Evolutionary conservation across 441 rosid genomes (phyloP).

Genomic region (Syzygium syzygioides): DNA sequence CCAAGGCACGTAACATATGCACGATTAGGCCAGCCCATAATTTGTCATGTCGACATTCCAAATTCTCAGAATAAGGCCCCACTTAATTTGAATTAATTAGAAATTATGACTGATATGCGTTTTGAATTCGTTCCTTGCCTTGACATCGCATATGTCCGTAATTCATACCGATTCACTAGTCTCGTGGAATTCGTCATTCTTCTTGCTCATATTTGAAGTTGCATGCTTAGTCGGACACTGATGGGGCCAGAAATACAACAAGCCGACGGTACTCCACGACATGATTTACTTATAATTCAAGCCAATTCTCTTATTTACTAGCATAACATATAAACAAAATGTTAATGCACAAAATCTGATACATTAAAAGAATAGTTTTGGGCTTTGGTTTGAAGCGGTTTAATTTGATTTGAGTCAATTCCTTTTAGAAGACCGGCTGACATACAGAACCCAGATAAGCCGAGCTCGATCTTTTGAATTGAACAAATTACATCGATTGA

Average conservation of each 20-base stretch:
- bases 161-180: background rate
- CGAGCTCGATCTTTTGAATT: background rate
- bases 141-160: no score
- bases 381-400: background rate
- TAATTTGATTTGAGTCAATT: no score
- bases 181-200: background rate
- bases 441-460: background rate
- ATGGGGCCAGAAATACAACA: background rate
- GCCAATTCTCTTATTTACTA: background rate
- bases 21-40: no score
- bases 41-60: no score
- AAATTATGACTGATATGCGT: no score
- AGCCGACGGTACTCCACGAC: background rate
- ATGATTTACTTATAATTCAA: background rate
- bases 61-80: no score
- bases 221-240: background rate
- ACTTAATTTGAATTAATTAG: no score
- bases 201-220: background rate
- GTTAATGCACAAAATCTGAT: no score
- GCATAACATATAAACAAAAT: background rate
- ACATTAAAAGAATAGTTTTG: background rate
- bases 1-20: no score
- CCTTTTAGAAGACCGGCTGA: no score
- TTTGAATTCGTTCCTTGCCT: background rate
- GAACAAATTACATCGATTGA: no score